Evolutionary conservation across 345 rosid genomes (phyloP), one percentile per base, ranked within the genome.

Genomic region (Geranium brycei): DNA sequence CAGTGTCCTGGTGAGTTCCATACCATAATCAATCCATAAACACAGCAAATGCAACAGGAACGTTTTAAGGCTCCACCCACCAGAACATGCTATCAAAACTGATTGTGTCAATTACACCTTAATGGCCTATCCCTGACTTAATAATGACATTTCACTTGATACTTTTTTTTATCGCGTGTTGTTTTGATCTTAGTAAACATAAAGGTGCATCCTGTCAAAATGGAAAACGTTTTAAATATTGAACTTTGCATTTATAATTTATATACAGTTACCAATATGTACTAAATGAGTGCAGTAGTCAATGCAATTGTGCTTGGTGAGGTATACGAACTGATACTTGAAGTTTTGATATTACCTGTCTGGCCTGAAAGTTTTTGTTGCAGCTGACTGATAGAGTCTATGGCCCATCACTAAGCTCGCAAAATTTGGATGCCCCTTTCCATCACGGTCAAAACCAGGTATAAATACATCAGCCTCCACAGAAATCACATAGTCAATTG

Each of bases 351-450:
- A 59, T 19, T 83, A 92, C 98, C 98, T 89, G 82, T 87, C 83
- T 19, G 91, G 99, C 76, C 90, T 80, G 75, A 80, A 89, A 16
- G 95, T 86, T 78, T 88, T 89, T 13, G 80, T 78, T 18, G 90
- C 78, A 57, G 99, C 90, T 47, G 89, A 85, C 74, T 86, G 97
- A 79, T 93, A 89, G 58, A 93, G 86, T 79, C 97, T 72, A 67
- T 89, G 97, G 51, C 99, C 99, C 85, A 89, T 89, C 53, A 93
- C 97, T 74, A 89, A 80, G 78, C 90, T 86, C 61, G 90, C 96
- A 17, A 89, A 89, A 81, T 83, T 89, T 63, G 97, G 91, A 78
- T 81, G 95, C 62, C 97, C 98, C 77, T 89, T 89, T 17, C 97
- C 97, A 69, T 92, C 97, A n/a, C 71, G 80, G 51, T 93, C 95